phyloP scores from a whole-genome alignment of 2,329 filamentous ascomycete genomes.

The Fonsecaea monophora region DNA sequence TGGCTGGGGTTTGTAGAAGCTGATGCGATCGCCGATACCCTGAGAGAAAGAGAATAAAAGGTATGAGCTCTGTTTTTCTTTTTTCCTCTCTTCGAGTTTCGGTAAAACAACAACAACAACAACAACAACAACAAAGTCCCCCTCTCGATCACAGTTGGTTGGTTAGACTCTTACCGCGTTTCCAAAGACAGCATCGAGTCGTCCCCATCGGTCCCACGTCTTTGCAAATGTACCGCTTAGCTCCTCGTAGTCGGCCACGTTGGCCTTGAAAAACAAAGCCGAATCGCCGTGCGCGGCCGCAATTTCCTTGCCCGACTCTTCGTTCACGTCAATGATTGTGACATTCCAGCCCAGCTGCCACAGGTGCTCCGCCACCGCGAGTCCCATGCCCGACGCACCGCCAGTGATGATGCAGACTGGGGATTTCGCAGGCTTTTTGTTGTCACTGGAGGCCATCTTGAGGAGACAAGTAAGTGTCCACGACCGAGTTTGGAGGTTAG shows the following conservation, averaged over 20 bases:
- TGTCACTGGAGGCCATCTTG: no score
- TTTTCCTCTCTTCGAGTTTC: no score
- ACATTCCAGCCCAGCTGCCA: constrained; percentile 7
- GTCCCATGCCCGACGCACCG: constrained; percentile 5
- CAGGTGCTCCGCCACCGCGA: neutral
- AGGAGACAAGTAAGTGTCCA: no score
- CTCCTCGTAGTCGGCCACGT: constrained; percentile 10
- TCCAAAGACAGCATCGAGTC: constrained; percentile 1
- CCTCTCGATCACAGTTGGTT: neutral
- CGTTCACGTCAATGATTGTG: constrained; percentile 4
- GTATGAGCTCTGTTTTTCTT: no score
- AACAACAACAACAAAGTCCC: no score
- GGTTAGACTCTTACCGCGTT: neutral
- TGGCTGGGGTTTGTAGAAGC: constrained; percentile 2
- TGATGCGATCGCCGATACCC: constrained; percentile 9
- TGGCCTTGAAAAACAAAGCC: constrained; percentile 1
- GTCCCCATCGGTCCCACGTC: constrained; percentile 3
- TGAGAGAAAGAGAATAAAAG: no score
- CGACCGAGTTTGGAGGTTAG: no score
- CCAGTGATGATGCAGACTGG: constrained; percentile 4
- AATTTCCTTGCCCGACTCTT: neutral
- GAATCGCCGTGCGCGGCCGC: neutral
- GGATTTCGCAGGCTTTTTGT: neutral
- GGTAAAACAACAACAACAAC: no score
- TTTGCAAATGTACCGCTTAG: neutral